Evolutionary conservation across 169 alveolate species (phyloP).

Genomic region (Plasmodium gallinaceum): DNA sequence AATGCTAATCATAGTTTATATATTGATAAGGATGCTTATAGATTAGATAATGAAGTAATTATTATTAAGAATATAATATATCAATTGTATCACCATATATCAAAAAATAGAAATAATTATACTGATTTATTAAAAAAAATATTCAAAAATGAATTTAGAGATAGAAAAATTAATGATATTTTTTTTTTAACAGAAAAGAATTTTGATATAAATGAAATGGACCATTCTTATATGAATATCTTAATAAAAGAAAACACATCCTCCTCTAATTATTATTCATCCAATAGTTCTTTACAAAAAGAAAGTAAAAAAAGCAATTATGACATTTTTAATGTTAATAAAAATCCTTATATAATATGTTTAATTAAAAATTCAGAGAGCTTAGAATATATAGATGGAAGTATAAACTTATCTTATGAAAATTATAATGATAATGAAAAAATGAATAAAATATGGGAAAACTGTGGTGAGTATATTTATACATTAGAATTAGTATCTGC

Average conservation of each 20-base stretch:
- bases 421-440: constrained; percentile 81
- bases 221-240: background rate
- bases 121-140: constrained; percentile 31
- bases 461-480: constrained; percentile 85
- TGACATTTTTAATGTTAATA: constrained; percentile 48
- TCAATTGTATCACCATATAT: constrained; percentile 44
- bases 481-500: constrained; percentile 87
- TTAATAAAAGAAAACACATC: background rate
- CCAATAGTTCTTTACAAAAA: background rate
- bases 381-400: constrained; percentile 86
- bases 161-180: constrained; percentile 26
- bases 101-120: constrained; percentile 71
- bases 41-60: constrained; percentile 69
- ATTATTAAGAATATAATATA: constrained; percentile 51
- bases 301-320: background rate
- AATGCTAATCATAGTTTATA: constrained; percentile 70
- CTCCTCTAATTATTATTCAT: background rate
- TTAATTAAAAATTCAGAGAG: constrained; percentile 84
- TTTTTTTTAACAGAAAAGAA: constrained; percentile 28
- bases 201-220: constrained; percentile 21
- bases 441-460: constrained; percentile 85
- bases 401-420: constrained; percentile 81
- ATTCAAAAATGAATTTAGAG: constrained; percentile 16
- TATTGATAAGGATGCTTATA: constrained; percentile 66
- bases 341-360: constrained; percentile 71